Conservation (phyloP, 176 grass and related monocot genomes). For the Guadua angustifolia region DNA sequence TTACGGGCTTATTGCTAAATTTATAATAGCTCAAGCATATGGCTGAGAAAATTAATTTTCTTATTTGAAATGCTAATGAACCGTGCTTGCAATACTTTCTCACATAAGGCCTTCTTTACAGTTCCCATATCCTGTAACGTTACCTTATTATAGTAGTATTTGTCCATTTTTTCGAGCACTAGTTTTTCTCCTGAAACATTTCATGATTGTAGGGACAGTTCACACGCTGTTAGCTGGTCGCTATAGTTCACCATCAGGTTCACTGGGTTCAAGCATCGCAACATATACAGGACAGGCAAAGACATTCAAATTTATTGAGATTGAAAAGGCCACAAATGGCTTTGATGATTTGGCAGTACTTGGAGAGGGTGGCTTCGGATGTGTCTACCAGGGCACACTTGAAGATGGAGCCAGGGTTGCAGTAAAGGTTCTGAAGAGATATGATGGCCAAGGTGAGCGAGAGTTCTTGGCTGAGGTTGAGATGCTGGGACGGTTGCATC, state of each 20-base stretch:
- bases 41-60: neutral
- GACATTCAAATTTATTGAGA: conserved; percentile 70
- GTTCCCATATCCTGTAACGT: neutral
- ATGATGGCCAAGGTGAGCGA: conserved; percentile 75
- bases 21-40: conserved; percentile 6
- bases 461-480: conserved; percentile 96
- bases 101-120: conserved; percentile 6
- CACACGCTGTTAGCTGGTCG: conserved; percentile 56
- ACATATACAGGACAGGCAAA: conserved; percentile 77
- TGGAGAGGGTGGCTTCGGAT: conserved; percentile 95
- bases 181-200: conserved; percentile 33
- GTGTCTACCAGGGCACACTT: conserved; percentile 80
- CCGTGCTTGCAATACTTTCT: neutral
- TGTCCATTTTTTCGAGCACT: neutral
- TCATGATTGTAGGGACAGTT: conserved; percentile 61
- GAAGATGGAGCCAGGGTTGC: conserved; percentile 79
- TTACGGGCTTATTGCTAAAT: neutral
- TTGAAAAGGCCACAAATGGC: conserved; percentile 80
- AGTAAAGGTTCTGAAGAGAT: conserved; percentile 93
- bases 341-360: conserved; percentile 78
- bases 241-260: conserved; percentile 73
- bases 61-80: conserved; percentile 24
- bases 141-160: conserved; percentile 12
- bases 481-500: conserved; percentile 97
- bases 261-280: conserved; percentile 71